Conservation (phyloP, 2,329 filamentous ascomycete genomes). For the Fusarium sp. region DNA sequence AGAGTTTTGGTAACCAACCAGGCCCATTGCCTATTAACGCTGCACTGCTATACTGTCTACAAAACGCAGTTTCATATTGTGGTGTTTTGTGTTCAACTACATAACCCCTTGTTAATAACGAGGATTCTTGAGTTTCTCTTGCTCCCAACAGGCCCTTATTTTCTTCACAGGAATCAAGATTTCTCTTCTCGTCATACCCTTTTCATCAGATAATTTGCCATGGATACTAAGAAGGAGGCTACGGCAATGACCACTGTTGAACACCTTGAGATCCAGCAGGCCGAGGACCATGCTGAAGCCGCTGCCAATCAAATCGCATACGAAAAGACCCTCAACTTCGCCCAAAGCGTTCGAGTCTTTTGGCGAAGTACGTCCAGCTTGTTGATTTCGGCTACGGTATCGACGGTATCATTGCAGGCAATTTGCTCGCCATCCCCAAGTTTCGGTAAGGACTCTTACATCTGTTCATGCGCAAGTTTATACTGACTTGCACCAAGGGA, state of each 20-base stretch:
- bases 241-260: background rate
- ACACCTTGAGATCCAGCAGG: background rate
- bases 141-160: background rate
- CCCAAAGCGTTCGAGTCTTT: background rate
- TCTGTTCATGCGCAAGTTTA: background rate
- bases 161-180: background rate
- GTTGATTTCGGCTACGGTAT: conserved; percentile 11
- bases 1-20: background rate
- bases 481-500: background rate
- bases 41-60: background rate
- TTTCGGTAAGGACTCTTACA: background rate
- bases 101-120: background rate
- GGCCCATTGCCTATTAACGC: background rate
- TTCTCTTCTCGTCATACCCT: background rate
- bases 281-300: background rate
- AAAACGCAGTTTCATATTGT: background rate
- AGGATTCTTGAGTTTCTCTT: background rate
- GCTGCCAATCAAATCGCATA: background rate
- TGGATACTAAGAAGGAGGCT: background rate
- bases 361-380: conserved; percentile 8
- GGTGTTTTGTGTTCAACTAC: background rate
- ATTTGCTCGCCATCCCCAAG: conserved; percentile 4
- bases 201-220: background rate
- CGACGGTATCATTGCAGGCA: conserved; percentile 10
- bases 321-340: conserved; percentile 3